A percentile compares a stretch with the other conserved stretches of the same genome.
phyloP scores from a whole-genome alignment of 306 rosid genomes.

The Inga oerstediana region DNA sequence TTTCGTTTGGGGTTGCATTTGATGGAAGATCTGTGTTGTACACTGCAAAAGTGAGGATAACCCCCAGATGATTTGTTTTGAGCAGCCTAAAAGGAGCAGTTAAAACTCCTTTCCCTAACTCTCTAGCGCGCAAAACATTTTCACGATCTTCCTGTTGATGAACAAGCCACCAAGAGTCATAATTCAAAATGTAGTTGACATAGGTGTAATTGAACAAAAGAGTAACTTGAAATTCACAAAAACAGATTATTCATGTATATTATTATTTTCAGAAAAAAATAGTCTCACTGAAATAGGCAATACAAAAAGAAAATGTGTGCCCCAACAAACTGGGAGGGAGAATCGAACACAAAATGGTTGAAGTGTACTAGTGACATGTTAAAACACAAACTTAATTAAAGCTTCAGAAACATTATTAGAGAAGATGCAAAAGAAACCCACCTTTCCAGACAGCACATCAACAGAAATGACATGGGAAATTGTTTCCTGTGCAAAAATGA shows the following conservation, averaged over 20 bases:
- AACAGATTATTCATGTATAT: neutral
- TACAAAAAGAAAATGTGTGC: neutral
- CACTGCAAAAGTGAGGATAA: constrained; percentile 92
- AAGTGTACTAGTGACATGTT: neutral
- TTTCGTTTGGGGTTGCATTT: constrained; percentile 88
- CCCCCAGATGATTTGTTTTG: constrained; percentile 91
- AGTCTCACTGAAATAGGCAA: neutral
- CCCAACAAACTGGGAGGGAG: neutral
- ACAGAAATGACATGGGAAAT: constrained; percentile 87
- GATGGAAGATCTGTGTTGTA: constrained; percentile 88
- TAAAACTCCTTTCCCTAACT: constrained; percentile 88
- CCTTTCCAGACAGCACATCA: constrained; percentile 88
- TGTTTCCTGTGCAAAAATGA: constrained; percentile 96
- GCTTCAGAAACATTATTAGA: constrained; percentile 16
- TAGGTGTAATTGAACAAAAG: neutral
- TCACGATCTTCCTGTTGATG: constrained; percentile 83
- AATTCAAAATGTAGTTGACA: neutral
- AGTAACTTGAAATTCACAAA: neutral
- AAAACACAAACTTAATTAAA: constrained; percentile 17
- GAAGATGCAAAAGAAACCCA: constrained; percentile 38
- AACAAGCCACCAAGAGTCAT: constrained; percentile 27
- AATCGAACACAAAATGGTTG: neutral
- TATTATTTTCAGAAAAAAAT: neutral
- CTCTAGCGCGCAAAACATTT: constrained; percentile 89
- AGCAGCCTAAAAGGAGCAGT: constrained; percentile 89